These are phyloP conservation scores for Arthrobotrys pseudoclavata DNA, from an alignment of 2,329 filamentous ascomycete species.

Conservation along the genomic window DNA sequence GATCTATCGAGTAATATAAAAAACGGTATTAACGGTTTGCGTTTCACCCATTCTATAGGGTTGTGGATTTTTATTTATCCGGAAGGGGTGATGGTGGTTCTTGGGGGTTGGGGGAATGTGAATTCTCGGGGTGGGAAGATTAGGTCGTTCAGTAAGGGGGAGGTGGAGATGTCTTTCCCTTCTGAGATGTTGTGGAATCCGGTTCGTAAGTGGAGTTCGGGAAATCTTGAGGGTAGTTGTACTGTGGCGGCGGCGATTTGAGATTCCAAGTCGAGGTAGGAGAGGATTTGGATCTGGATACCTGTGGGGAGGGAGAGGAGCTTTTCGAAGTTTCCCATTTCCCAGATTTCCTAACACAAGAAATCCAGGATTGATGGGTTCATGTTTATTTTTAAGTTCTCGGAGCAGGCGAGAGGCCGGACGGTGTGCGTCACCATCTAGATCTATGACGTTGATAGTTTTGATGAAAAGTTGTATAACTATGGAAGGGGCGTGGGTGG, in stretches of 20 bases:
- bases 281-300: conserved; percentile 27
- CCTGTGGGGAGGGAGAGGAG: conserved; percentile 12
- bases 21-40: not conserved
- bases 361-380: too few relatives aligned
- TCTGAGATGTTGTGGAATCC: not conserved
- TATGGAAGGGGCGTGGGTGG: too few relatives aligned
- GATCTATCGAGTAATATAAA: not conserved
- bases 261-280: conserved; percentile 4
- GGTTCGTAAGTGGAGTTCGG: not conserved
- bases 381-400: too few relatives aligned
- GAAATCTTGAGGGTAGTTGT: not conserved
- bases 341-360: too few relatives aligned
- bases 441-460: too few relatives aligned
- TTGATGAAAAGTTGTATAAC: too few relatives aligned
- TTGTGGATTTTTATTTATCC: not conserved
- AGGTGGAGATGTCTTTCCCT: conserved; percentile 8
- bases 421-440: too few relatives aligned
- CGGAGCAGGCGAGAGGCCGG: too few relatives aligned
- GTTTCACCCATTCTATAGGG: not conserved
- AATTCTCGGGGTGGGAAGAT: conserved; percentile 14
- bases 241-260: not conserved
- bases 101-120: not conserved
- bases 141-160: conserved; percentile 25
- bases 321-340: not conserved
- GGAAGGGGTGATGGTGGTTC: not conserved